Evolutionary conservation across 2,329 filamentous ascomycete species (phyloP).

Genomic region (Aspergillus eucalypticola): DNA sequence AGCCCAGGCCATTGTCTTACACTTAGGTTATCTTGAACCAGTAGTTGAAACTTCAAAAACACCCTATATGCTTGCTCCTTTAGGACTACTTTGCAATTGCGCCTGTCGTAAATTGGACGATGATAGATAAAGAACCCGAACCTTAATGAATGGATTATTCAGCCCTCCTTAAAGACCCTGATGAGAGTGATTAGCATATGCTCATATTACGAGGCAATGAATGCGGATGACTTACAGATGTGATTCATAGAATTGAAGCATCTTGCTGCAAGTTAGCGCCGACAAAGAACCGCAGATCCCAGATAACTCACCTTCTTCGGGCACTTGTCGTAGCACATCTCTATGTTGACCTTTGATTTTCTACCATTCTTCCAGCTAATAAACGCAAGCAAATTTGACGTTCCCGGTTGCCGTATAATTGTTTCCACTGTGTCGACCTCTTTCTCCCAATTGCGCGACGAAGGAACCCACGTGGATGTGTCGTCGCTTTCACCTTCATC

Average conservation of each 20-base stretch:
- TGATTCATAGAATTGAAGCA: constrained; percentile 52
- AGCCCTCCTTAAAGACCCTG: constrained; percentile 40
- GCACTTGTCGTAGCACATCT: constrained; percentile 45
- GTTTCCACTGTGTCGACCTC: constrained; percentile 46
- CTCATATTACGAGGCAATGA: not conserved
- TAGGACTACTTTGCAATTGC: constrained; percentile 3
- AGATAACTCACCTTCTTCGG: constrained; percentile 40
- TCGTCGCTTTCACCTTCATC: not conserved
- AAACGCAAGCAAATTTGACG: constrained; percentile 39
- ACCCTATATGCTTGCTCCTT: constrained; percentile 16
- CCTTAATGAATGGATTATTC: constrained; percentile 1
- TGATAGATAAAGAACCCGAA: not conserved
- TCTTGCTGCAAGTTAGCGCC: constrained; percentile 32
- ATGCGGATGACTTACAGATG: constrained; percentile 43
- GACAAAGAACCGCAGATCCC: not conserved
- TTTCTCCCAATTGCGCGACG: constrained; percentile 45
- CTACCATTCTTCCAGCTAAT: constrained; percentile 48
- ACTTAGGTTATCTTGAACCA: constrained; percentile 5
- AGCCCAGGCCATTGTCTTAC: constrained; percentile 16
- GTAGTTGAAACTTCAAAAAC: constrained; percentile 14
- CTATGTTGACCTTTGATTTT: constrained; percentile 44
- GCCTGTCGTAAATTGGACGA: not conserved
- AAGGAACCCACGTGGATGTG: constrained; percentile 40
- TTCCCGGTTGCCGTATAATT: constrained; percentile 41
- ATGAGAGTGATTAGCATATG: constrained; percentile 16